Evolutionary conservation across 1,284 basidiomycete species (phyloP).

Genomic region (Leccinum fallax): DNA sequence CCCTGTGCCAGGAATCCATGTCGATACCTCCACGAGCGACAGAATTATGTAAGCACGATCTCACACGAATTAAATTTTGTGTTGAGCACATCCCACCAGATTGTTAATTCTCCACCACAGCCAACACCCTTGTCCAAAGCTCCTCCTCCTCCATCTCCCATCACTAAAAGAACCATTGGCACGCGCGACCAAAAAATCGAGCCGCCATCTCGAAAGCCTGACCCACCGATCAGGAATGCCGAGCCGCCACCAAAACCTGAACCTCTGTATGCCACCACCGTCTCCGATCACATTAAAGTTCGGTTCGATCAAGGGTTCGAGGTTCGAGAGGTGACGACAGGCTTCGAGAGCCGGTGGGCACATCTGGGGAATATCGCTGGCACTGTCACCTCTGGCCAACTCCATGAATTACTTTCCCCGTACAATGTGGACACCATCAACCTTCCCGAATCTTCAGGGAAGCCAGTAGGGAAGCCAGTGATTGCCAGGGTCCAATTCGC

Average conservation of each 20-base stretch:
- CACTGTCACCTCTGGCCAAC: conserved; percentile 6
- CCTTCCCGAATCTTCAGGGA: conserved; percentile 27
- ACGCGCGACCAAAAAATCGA: not conserved
- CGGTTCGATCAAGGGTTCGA: conserved; percentile 43
- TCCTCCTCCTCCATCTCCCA: not conserved
- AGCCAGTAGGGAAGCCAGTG: conserved; percentile 31
- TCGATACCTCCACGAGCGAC: conserved; percentile 11
- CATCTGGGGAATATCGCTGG: conserved; percentile 37
- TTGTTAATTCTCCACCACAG: not conserved
- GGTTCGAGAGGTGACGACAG: conserved; percentile 41
- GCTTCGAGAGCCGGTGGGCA: conserved; percentile 48
- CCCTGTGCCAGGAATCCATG: conserved; percentile 4
- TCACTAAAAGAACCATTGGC: not conserved
- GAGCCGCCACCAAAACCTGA: conserved; percentile 16
- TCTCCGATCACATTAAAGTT: conserved; percentile 37
- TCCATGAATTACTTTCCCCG: conserved; percentile 25
- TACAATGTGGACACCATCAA: conserved; percentile 48
- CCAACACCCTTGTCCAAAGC: not conserved
- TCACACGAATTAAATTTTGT: not conserved
- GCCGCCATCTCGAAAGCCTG: not conserved
- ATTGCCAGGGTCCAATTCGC: conserved; percentile 48
- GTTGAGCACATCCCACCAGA: conserved; percentile 8
- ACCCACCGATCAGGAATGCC: not conserved
- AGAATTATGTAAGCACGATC: conserved; percentile 9
- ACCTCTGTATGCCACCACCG: conserved; percentile 20